phyloP scores from a whole-genome alignment of 306 rosid genomes.

The Casuarina cunninghamiana region DNA sequence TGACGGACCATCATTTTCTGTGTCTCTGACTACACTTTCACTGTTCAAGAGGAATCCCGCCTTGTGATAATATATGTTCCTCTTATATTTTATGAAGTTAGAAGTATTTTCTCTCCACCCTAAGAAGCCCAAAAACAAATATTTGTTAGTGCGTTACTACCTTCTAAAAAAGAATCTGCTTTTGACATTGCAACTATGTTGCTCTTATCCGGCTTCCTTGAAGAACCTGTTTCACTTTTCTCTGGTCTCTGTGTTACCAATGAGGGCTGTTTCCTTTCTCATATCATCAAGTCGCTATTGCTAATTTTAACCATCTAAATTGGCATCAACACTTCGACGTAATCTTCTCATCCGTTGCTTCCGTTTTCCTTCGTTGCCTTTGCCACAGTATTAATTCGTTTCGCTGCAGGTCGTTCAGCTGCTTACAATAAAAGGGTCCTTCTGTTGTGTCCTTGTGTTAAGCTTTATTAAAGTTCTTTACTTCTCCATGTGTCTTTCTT shows the following conservation, averaged over 20 bases:
- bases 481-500: not conserved
- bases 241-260: constrained; percentile 52
- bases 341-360: constrained; percentile 26
- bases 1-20: constrained; percentile 38
- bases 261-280: constrained; percentile 64
- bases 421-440: constrained; percentile 17
- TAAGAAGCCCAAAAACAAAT: constrained; percentile 18
- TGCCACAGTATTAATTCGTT: constrained; percentile 15
- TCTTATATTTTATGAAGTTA: not conserved
- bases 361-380: constrained; percentile 15
- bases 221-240: constrained; percentile 42
- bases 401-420: constrained; percentile 33
- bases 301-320: constrained; percentile 28
- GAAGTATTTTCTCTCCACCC: not conserved
- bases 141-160: constrained; percentile 9
- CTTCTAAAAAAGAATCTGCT: constrained; percentile 34
- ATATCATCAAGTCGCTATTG: constrained; percentile 37
- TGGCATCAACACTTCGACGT: constrained; percentile 27
- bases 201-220: constrained; percentile 31
- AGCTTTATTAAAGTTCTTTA: constrained; percentile 6
- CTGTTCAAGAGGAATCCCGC: constrained; percentile 23
- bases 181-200: constrained; percentile 36
- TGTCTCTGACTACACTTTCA: constrained; percentile 30
- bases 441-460: constrained; percentile 19
- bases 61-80: constrained; percentile 7